These are phyloP conservation scores for Wickerhamiella domercqiae DNA, from an alignment of 805 yeast genomes.

Conservation along the genomic window DNA sequence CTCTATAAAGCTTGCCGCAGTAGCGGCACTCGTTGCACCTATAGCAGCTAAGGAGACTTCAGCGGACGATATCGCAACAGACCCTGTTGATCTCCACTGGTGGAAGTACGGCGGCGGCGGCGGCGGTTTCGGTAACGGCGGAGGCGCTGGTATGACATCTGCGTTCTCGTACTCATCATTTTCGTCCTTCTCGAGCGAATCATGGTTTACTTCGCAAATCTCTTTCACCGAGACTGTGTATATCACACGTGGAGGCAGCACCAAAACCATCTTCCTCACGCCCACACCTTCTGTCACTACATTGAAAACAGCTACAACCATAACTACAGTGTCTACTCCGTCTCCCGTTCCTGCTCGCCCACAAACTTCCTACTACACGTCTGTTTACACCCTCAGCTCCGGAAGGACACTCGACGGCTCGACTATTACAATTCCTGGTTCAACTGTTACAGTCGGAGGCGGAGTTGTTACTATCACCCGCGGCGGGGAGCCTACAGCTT, in stretches of 20 bases:
- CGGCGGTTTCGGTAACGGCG: neutral
- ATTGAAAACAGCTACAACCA: neutral
- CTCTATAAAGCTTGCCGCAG: too few species aligned
- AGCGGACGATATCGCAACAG: neutral
- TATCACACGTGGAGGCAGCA: neutral
- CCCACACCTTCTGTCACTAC: neutral
- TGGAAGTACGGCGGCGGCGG: conserved; percentile 4
- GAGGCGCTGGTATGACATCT: neutral
- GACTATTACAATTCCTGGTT: conserved; percentile 1
- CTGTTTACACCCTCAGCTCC: conserved; percentile 1
- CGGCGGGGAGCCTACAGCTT: neutral
- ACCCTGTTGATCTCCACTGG: conserved; percentile 2
- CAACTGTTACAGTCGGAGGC: conserved; percentile 1
- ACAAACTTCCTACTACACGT: conserved; percentile 3
- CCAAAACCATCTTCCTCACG: neutral
- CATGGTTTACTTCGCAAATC: neutral
- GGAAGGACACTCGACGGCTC: neutral
- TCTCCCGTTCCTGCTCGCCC: neutral
- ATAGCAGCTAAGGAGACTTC: too few species aligned
- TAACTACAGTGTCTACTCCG: neutral
- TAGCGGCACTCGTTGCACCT: too few species aligned
- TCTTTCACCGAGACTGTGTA: neutral
- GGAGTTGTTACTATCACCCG: neutral
- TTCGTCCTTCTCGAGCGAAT: neutral
- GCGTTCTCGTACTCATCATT: neutral